Evolutionary conservation across 2,329 filamentous ascomycete genomes (phyloP).

Genomic region (Gyromitra esculenta): DNA sequence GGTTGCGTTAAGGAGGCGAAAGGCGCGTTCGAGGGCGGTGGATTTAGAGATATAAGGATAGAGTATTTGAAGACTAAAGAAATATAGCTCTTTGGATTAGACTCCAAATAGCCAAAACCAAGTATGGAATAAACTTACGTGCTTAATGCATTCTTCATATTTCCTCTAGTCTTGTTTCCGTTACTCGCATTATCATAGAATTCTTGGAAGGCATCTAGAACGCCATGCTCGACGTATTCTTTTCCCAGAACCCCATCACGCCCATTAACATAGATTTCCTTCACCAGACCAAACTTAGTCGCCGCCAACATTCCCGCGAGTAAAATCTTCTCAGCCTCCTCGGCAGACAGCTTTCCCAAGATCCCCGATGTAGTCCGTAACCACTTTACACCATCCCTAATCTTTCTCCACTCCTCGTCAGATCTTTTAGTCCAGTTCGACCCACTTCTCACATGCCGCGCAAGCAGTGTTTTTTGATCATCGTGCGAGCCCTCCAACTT

Average conservation of each 20-base stretch:
- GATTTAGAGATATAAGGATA: slow-evolving; percentile 60
- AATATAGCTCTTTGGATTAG: slow-evolving; percentile 4
- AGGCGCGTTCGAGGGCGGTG: slow-evolving; percentile 67
- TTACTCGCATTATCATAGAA: slow-evolving; percentile 83
- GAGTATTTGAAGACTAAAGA: slow-evolving; percentile 54
- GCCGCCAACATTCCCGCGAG: slow-evolving; percentile 52
- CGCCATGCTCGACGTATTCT: slow-evolving; percentile 73
- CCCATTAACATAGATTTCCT: slow-evolving; percentile 50
- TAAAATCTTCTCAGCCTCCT: slow-evolving; percentile 49
- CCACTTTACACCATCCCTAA: slow-evolving; percentile 52
- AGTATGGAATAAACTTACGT: slow-evolving; percentile 66
- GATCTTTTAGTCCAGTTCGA: slow-evolving; percentile 54
- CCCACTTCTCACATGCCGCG: slow-evolving; percentile 46
- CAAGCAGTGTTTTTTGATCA: slow-evolving; percentile 49
- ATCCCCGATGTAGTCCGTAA: slow-evolving; percentile 45
- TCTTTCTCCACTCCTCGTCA: slow-evolving; percentile 55
- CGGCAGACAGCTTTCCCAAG: slow-evolving; percentile 38
- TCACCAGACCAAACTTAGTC: slow-evolving; percentile 49
- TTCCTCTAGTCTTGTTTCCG: slow-evolving; percentile 78
- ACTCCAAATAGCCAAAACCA: not conserved
- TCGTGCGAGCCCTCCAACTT: slow-evolving; percentile 50
- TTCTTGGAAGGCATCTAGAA: slow-evolving; percentile 68
- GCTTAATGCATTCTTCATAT: slow-evolving; percentile 79
- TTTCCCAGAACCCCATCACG: slow-evolving; percentile 67
- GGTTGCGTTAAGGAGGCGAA: slow-evolving; percentile 75